A percentile compares a stretch with the other conserved stretches of the same genome.
phyloP scores from a whole-genome alignment of 768 basidiomycete genomes.

The Xanthoconium purpureum region DNA sequence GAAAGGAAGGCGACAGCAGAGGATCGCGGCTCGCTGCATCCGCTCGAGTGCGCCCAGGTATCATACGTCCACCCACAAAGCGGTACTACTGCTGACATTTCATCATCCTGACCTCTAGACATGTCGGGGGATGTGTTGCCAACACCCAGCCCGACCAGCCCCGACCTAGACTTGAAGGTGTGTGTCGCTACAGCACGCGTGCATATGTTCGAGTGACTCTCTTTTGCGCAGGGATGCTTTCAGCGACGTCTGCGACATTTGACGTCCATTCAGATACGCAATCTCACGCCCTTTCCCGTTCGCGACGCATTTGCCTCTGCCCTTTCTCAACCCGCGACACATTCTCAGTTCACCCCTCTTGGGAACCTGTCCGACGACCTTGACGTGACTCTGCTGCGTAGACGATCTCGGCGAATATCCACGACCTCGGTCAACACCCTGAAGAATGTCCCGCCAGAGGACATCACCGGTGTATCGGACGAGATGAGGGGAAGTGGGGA shows the following conservation, averaged over 20 bases:
- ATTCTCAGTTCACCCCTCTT: conserved; percentile 54
- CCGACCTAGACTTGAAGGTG: conserved; percentile 19
- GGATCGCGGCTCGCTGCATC: not conserved
- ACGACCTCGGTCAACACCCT: conserved; percentile 51
- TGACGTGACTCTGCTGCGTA: conserved; percentile 56
- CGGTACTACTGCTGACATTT: not conserved
- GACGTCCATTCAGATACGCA: conserved; percentile 68
- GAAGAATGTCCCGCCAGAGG: conserved; percentile 46
- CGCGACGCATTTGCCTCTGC: conserved; percentile 74
- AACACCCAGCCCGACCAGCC: conserved; percentile 15
- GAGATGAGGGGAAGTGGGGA: conserved; percentile 29
- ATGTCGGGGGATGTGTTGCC: conserved; percentile 24
- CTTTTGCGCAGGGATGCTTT: conserved; percentile 20
- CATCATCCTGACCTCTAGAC: not conserved
- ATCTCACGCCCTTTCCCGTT: conserved; percentile 80
- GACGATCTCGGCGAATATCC: conserved; percentile 60
- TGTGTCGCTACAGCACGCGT: conserved; percentile 1
- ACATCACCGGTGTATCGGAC: conserved; percentile 29
- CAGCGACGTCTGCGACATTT: conserved; percentile 76
- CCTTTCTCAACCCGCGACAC: conserved; percentile 61
- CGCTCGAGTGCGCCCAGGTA: not conserved
- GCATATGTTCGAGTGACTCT: not conserved
- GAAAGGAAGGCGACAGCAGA: conserved; percentile 23
- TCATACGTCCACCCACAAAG: not conserved
- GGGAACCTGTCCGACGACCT: conserved; percentile 69